phyloP scores from a whole-genome alignment of 371 early-diverging fungal genomes.

The Rhizopus delemar region DNA sequence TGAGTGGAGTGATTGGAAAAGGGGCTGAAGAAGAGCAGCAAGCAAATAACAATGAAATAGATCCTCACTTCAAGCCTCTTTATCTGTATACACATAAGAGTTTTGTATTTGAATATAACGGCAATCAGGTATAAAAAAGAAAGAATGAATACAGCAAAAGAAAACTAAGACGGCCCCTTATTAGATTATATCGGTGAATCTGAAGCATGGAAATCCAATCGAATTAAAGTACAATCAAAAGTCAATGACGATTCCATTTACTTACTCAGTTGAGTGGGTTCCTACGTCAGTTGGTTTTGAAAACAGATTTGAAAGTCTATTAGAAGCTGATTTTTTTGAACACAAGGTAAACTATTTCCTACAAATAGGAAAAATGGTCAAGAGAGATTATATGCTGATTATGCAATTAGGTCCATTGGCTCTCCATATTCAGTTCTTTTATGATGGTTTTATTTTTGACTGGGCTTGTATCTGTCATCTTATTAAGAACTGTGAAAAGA shows the following conservation, averaged over 20 bases:
- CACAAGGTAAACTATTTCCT: constrained; percentile 58
- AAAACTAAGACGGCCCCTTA: background rate
- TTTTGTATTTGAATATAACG: constrained; percentile 65
- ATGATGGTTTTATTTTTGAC: constrained; percentile 82
- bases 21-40: constrained; percentile 22
- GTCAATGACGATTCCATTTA: constrained; percentile 59
- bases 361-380: background rate
- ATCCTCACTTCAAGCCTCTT: constrained; percentile 28
- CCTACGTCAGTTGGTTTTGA: constrained; percentile 59
- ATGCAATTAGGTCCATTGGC: constrained; percentile 76
- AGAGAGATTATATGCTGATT: no score
- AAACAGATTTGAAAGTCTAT: constrained; percentile 65
- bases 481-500: constrained; percentile 71
- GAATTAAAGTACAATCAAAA: constrained; percentile 27
- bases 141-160: background rate
- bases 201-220: constrained; percentile 45
- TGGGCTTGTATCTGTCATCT: constrained; percentile 73
- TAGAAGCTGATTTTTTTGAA: constrained; percentile 79
- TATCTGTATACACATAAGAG: constrained; percentile 66
- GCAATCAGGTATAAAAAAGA: constrained; percentile 39
- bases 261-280: constrained; percentile 73
- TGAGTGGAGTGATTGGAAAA: constrained; percentile 53
- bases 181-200: constrained; percentile 58
- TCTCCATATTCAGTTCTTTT: constrained; percentile 83
- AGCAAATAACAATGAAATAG: constrained; percentile 15